Base-by-base conservation (phyloP, 2,329 filamentous ascomycete genomes). In the Bisporella sp. region DNA sequence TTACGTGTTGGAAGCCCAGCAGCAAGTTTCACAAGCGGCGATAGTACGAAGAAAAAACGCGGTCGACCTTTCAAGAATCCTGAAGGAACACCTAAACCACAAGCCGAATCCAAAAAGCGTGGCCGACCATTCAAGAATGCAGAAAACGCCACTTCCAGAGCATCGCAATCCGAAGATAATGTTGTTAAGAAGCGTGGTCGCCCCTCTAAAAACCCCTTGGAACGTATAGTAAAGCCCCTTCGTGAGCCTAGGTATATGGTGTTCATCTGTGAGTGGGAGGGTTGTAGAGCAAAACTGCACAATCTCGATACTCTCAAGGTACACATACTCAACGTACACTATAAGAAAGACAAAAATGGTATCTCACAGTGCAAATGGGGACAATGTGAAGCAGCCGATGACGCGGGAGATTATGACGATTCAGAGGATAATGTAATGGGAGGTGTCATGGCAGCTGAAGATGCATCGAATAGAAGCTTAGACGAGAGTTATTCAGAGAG, bases 211-310 rank as follows among this genome's bases (percentile, higher is more conserved):
- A 28, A 31, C 13, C 42, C 45, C 13, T 29, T 40, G 28, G 55
- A 69, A 28, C 71, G 75, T 5, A 37, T 37, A n/a, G n/a, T 9
- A 37, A n/a, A 37, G 21, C 21, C 21, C 21, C 21, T 21, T 37
- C 8, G 8, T 37, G n/a, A 37, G 35, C 35, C n/a, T 37, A 37
- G 8, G 35, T n/a, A 8, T 9, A 8, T n/a, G 35, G 65, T 64
- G 4, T 82, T 76, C 57, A 52, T 73, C 7, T 85, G 81, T 63
- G 78, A 84, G 62, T 85, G 81, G 81, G 56, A 66, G 28, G 69
- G 69, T 0, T 85, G 81, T 59, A 72, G 69, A 31, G 81, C 81
- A 4, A 77, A 83, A 64, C 68, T 85, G 43, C 79, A 83, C 46
- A 85, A 85, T 58, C 64, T 82, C 50, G 76, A 77, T 9, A 84